Base-by-base conservation (phyloP, 2,329 filamentous ascomycete species). In the Anisogramma anomala region DNA sequence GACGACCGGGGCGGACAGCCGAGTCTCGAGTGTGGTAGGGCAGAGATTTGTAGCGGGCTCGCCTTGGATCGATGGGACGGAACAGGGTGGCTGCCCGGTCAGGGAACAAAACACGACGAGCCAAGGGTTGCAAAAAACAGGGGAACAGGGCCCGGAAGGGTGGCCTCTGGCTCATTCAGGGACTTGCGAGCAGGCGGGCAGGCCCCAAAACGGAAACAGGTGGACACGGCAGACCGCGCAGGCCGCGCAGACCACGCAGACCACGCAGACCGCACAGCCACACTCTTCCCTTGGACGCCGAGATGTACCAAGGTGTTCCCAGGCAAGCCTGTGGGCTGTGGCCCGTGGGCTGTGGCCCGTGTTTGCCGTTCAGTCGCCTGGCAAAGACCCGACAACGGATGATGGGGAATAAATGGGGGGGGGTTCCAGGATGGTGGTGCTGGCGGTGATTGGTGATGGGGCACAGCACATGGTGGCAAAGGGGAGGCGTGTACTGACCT, bases 1-100 rank as follows among this genome's bases (percentile, higher is more conserved):
- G 17, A 13, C 33, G 26, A 18, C 40, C 41, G 41, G 36, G 30
- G 14, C 39, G 44, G 41, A 33, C 34, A 33, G 37, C 44, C 44
- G 40, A 44, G 44, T 47, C 41, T 44, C 44, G 44, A 41, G 37
- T 40, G 37, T 33, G 37, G 37, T 33, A 33, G 33, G 37, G 37
- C 27, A 33, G 33, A 44, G 41, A 43, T 44, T 41, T 44, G 42
- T 44, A 44, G 42, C 36, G 42, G 32, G 36, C 20, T 40, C 26
- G 37, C 28, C 30, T 2, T 18, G 14, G 11, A 32, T 32, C 30
- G 9, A 32, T 41, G 44, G 36, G 37, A 27, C 31, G 44, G 39
- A 35, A 26, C 17, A 27, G 41, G 41, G 32, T 43, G 41, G 41
- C 41, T 33, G n/a, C 13, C 27, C 27, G 15, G 27, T n/a, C n/a